Conservation (phyloP, 441 rosid genomes). For the Erodium texanum region DNA sequence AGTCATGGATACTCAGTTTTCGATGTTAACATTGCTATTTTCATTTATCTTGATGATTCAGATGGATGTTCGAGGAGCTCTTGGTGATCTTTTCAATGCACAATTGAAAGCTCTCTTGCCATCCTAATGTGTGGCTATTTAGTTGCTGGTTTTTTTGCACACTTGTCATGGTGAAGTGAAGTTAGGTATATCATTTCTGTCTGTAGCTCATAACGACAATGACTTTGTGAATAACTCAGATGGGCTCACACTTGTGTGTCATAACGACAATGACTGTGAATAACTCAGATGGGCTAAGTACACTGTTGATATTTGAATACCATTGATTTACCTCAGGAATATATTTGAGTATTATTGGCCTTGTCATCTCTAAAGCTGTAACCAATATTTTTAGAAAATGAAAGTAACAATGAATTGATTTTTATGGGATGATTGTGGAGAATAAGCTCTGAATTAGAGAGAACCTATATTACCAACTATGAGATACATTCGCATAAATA, state of each 20-base stretch:
- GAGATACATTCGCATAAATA: neutral
- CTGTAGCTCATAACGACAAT: neutral
- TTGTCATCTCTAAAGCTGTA: no score
- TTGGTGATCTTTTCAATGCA: constrained; percentile 76
- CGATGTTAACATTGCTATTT: neutral
- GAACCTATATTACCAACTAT: no score
- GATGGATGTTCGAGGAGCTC: constrained; percentile 95
- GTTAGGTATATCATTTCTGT: neutral
- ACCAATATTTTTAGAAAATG: neutral
- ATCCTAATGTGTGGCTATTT: constrained; percentile 17
- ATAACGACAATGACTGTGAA: neutral
- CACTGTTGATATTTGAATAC: neutral
- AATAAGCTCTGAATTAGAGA: no score
- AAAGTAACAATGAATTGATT: neutral
- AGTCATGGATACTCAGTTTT: neutral
- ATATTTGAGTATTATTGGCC: no score
- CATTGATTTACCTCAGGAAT: no score
- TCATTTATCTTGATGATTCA: constrained; percentile 19
- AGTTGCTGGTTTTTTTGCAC: constrained; percentile 17
- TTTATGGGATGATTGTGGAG: no score
- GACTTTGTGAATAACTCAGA: neutral
- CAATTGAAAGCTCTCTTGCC: constrained; percentile 82
- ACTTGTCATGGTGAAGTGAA: neutral
- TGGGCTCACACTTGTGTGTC: no score
- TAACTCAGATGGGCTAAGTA: constrained; percentile 1